phyloP scores from a whole-genome alignment of 2,329 filamentous ascomycete genomes.

The Pestalotiopsis sp. region DNA sequence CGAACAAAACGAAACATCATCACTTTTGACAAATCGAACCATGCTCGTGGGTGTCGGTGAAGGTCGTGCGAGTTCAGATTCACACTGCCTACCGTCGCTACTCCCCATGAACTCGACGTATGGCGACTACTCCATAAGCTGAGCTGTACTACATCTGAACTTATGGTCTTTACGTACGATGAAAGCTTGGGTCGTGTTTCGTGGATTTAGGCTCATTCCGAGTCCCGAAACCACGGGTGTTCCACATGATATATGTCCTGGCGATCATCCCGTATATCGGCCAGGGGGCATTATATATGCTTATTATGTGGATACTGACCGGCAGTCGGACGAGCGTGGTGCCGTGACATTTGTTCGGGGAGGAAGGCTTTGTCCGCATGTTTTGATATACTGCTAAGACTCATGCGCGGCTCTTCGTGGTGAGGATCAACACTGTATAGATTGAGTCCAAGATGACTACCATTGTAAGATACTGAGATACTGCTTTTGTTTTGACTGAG shows the following conservation, averaged over 20 bases:
- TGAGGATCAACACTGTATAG: no score
- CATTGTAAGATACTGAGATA: no score
- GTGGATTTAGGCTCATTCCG: constrained; percentile 12
- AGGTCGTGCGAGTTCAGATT: no score
- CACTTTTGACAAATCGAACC: background rate
- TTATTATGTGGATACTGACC: background rate
- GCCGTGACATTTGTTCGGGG: background rate
- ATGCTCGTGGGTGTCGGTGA: no score
- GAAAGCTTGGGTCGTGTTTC: background rate
- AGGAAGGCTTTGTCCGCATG: background rate
- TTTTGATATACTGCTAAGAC: background rate
- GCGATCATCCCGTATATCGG: background rate
- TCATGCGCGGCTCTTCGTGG: no score
- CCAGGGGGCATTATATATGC: background rate
- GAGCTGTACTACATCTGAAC: no score
- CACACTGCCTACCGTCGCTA: no score
- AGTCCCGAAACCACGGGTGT: constrained; percentile 11
- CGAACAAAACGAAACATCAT: background rate
- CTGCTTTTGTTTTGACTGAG: no score
- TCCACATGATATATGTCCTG: background rate
- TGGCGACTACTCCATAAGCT: no score
- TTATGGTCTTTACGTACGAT: background rate
- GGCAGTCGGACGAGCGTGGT: background rate
- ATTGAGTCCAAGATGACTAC: no score
- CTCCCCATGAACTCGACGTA: no score